Percentiles rank a stretch among this genome's conserved stretches.
phyloP scores from a whole-genome alignment of 2,329 filamentous ascomycete genomes.

The Aspergillus versicolor region DNA sequence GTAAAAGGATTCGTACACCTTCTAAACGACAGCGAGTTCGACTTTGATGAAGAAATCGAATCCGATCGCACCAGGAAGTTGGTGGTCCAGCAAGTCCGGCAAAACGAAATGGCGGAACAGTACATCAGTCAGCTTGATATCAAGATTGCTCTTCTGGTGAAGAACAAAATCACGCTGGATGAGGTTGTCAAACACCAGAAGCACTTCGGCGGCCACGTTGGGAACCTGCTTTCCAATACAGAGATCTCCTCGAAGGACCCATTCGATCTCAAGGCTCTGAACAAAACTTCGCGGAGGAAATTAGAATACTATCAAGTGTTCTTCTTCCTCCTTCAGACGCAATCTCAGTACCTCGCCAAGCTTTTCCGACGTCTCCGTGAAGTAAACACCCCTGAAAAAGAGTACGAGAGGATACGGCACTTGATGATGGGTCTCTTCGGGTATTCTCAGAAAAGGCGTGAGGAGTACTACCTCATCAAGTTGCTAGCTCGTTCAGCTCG shows the following conservation, averaged over 20 bases:
- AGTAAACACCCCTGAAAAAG: slow-evolving; percentile 82
- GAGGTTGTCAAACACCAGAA: slow-evolving; percentile 96
- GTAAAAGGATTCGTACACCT: slow-evolving; percentile 98
- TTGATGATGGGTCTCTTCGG: slow-evolving; percentile 96
- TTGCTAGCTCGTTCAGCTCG: slow-evolving; percentile 77
- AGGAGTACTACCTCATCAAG: slow-evolving; percentile 95
- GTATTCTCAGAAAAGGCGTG: slow-evolving; percentile 92
- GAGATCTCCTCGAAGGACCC: slow-evolving; percentile 86
- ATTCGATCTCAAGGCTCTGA: slow-evolving; percentile 94
- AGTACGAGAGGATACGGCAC: slow-evolving; percentile 87
- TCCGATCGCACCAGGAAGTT: slow-evolving; percentile 94
- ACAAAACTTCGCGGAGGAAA: slow-evolving; percentile 94
- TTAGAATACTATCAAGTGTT: slow-evolving; percentile 95
- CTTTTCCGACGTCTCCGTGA: slow-evolving; percentile 83
- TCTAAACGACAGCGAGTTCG: slow-evolving; percentile 96
- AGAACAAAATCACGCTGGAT: slow-evolving; percentile 98
- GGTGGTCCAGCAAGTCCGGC: slow-evolving; percentile 93
- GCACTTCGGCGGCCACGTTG: slow-evolving; percentile 88
- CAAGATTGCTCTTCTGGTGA: slow-evolving; percentile 96
- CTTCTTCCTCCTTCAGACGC: slow-evolving; percentile 95
- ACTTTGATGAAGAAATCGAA: slow-evolving; percentile 98
- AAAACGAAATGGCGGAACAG: slow-evolving; percentile 95
- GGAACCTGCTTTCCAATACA: slow-evolving; percentile 81
- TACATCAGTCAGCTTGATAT: slow-evolving; percentile 98
- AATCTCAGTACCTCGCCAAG: slow-evolving; percentile 88